Conservation (phyloP, 73 alveolate genomes). For the Paraurostyla sp. region DNA sequence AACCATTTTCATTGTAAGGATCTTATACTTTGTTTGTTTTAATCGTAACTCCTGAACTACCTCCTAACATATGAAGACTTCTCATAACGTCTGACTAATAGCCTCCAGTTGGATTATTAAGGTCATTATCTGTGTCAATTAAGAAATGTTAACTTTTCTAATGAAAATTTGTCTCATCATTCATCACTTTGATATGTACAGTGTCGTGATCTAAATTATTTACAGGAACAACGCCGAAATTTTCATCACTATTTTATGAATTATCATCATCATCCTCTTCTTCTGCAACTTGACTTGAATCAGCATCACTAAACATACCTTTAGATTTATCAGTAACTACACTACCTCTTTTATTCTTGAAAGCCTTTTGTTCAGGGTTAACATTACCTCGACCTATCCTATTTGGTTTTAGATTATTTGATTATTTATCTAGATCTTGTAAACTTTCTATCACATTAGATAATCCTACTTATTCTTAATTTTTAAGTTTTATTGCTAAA, state of each 20-base stretch:
- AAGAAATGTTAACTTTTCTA: not conserved
- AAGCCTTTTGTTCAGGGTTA: not conserved
- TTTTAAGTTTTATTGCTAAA: not conserved
- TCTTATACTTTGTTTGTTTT: conserved; percentile 29
- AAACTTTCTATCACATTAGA: not conserved
- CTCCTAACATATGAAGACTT: conserved; percentile 41
- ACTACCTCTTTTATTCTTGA: conserved; percentile 6
- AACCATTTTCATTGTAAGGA: not conserved
- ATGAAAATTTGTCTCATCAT: conserved; percentile 18
- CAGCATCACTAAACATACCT: not conserved
- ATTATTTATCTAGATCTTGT: not conserved
- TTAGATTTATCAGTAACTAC: not conserved
- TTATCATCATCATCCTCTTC: conserved; percentile 28
- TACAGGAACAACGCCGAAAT: conserved; percentile 48
- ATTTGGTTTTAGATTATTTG: conserved; percentile 1
- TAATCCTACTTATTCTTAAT: not conserved
- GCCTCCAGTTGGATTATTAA: conserved; percentile 19
- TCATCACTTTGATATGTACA: conserved; percentile 31
- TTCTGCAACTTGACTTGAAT: not conserved
- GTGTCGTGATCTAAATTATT: conserved; percentile 53
- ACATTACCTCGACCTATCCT: not conserved
- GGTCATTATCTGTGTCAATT: conserved; percentile 34
- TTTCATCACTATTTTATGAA: not conserved
- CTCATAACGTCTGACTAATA: conserved; percentile 36
- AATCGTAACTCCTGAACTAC: conserved; percentile 44